Evolutionary conservation across 805 yeast species (phyloP).

Genomic region (Kluyveromyces aestuarii): DNA sequence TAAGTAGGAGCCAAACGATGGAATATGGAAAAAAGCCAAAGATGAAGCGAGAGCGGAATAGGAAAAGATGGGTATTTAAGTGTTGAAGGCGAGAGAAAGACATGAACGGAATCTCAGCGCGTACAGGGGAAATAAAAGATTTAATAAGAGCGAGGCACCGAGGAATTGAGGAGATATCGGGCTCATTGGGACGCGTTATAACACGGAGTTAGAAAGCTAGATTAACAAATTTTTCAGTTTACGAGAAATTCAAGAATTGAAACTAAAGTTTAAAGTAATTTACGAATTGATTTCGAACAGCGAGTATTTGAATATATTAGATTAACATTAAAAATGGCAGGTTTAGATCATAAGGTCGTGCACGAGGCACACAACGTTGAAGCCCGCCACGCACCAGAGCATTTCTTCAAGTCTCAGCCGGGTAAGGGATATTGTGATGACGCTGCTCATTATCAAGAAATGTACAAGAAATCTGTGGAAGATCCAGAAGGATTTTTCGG

Average conservation of each 20-base stretch:
- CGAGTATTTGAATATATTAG: neutral
- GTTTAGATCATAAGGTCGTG: conserved; percentile 29
- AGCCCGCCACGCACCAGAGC: conserved; percentile 30
- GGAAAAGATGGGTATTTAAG: neutral
- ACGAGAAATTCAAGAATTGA: neutral
- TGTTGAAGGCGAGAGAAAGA: neutral
- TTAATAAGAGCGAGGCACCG: neutral
- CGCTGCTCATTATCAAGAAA: conserved; percentile 57
- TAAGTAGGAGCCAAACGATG: neutral
- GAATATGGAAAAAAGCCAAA: neutral
- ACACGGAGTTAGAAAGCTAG: neutral
- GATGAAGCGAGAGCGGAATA: neutral
- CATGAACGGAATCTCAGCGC: neutral
- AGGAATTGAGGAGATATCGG: neutral
- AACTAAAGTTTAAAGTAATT: neutral
- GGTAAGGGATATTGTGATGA: conserved; percentile 41
- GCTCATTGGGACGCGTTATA: neutral
- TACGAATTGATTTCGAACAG: neutral
- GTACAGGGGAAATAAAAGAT: neutral
- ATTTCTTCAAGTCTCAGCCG: conserved; percentile 33
- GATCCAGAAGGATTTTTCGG: conserved; percentile 83
- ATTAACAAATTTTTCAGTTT: neutral
- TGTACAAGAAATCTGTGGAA: conserved; percentile 71
- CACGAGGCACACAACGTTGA: conserved; percentile 33
- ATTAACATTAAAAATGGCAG: conserved; percentile 8